A percentile compares a stretch with the other conserved stretches of the same genome.
Evolutionary conservation across 2,329 filamentous ascomycete genomes (phyloP).

Genomic region (Amylocarpus encephaloides): DNA sequence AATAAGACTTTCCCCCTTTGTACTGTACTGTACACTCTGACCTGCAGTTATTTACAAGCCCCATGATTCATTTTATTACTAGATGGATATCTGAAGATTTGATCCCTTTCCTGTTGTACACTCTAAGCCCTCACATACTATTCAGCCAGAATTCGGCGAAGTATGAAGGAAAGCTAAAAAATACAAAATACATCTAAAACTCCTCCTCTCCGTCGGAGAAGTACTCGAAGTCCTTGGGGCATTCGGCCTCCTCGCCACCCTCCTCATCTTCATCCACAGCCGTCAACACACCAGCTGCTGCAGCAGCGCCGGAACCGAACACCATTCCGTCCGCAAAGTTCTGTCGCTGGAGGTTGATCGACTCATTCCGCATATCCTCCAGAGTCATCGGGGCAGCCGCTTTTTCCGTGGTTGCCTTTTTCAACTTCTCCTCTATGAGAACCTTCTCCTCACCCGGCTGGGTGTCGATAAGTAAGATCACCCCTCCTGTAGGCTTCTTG

Average conservation of each 20-base stretch:
- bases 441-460: conserved; percentile 71
- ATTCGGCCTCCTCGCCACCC: conserved; percentile 62
- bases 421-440: conserved; percentile 85
- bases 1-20: no score
- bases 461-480: conserved; percentile 83
- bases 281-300: conserved; percentile 74
- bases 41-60: no score
- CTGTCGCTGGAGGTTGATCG: conserved; percentile 37
- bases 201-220: conserved; percentile 44
- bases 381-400: conserved; percentile 40
- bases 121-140: not conserved
- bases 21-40: no score
- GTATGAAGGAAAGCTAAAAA: conserved; percentile 19
- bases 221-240: conserved; percentile 72
- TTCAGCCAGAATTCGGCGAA: conserved; percentile 9
- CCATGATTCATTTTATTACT: not conserved
- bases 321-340: conserved; percentile 30
- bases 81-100: not conserved
- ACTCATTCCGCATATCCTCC: conserved; percentile 27
- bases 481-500: conserved; percentile 89
- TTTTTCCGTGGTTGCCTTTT: conserved; percentile 64
- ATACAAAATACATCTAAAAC: conserved; percentile 16
- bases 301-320: conserved; percentile 54
- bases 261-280: conserved; percentile 82
- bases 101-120: not conserved